Base-by-base conservation (phyloP, 164 flowering plant genomes). In the Liquidambar formosana region DNA sequence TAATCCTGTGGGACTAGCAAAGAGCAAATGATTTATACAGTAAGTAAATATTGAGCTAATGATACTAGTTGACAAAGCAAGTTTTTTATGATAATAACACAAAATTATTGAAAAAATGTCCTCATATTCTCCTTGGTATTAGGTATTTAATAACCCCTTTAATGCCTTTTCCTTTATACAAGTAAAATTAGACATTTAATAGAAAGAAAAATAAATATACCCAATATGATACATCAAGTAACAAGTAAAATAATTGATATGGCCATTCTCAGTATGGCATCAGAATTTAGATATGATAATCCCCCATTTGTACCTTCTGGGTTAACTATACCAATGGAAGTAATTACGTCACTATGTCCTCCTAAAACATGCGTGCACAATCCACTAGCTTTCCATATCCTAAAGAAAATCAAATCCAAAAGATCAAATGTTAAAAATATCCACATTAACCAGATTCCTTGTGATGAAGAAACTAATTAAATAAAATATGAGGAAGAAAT, bases 351-450 rank as follows among this genome's bases (percentile, higher is more conserved):
- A 67, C 57, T 79, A 60, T 95, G 99, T 43, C 99, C 99, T 75
- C 85, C 96, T 41, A 91, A 67, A 43, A 90, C 65, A 79, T 91
- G 98, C 1, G 93, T 79, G 74, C 98, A 95, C n/a, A 67, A 13
- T 53, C 90, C 92, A 75, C 89, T 80, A 71, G 79, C 76, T 73
- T 82, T 86, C 99, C 99, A 95, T 61, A 95, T 64, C 86, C 99
- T 95, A 65, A 28, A 67, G 64, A 64, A 52, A 73, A 52, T 41
- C 1, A 46, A 14, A 28, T 33, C 49, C 38, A 46, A 60, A 49
- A 44, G 51, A 44, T 18, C 10, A 27, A n/a, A 21, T 12, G 21
- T 8, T 52, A 11, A 26, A 22, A 53, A 52, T 51, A 60, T 61
- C 23, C 38, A 28, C 63, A 71, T 61, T 60, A 67, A 52, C 47